Base-by-base conservation (phyloP, 2,329 filamentous ascomycete species). In the Daldinia sp. region DNA sequence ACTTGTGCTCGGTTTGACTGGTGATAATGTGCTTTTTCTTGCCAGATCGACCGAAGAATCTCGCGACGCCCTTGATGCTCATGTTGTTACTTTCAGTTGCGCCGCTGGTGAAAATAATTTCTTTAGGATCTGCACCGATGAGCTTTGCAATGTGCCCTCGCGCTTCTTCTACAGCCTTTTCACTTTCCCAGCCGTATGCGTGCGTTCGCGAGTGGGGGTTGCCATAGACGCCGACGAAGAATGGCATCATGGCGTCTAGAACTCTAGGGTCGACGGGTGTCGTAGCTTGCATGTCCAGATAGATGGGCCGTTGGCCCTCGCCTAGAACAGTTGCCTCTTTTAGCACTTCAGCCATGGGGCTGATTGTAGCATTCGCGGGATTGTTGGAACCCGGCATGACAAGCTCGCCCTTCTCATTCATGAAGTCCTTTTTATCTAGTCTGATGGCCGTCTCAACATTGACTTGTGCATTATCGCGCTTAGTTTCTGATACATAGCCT, bases 21-120 rank as follows among this genome's bases (percentile, higher is more conserved):
- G 96, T 99, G 80, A 99, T 94, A 77, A 99, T 95, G 81, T 99
- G 96, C 83, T 92, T 97, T 89, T 98, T 98, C 89, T 98, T 98
- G 75, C 94, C 94, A 2, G 89, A 90, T 65, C 93, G 89, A 73
- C 93, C 94, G 79, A 98, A 98, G 83, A 99, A 99, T 71, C 95
- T 88, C 20, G 96, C 94, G 7, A 99, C 95, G 71, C 96, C 96
- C 84, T 99, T 99, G 84, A 99, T 93, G 81, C 94, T 97, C 96
- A 99, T 99, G 78, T 99, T 99, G 83, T 99, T 99, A 79, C 94
- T 98, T 84, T 99, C 96, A 0, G 96, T 99, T 15, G 96, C 96
- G 62, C 96, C 96, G 76, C 94, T 98, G 6, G 96, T 99, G 82
- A 99, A 98, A 76, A 99, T 97, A 73, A 99, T 98, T 80, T 99